phyloP scores from a whole-genome alignment of 1,284 basidiomycete species.

The Austroboletus olivaceoglutinosus region DNA sequence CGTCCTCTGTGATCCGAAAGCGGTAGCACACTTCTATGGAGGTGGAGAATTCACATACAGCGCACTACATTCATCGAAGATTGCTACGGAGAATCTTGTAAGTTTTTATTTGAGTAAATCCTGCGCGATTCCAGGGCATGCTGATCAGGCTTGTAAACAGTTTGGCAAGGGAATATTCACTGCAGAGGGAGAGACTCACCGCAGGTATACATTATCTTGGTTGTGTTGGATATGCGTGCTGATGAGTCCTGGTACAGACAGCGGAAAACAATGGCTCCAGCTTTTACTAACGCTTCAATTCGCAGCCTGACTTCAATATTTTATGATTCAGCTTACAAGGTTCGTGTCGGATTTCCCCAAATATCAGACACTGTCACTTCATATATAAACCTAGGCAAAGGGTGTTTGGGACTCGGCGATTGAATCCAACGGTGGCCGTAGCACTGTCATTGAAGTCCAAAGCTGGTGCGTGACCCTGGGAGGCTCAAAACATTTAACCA shows the following conservation, averaged over 20 bases:
- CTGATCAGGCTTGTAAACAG: slow-evolving; percentile 11
- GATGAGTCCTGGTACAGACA: slow-evolving; percentile 33
- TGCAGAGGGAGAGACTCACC: slow-evolving; percentile 22
- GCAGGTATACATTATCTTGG: slow-evolving; percentile 11
- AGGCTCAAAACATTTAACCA: too few relatives aligned
- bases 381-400: slow-evolving; percentile 6
- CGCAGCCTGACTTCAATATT: slow-evolving; percentile 38
- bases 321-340: neutral
- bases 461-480: slow-evolving; percentile 22
- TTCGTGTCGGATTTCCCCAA: neutral
- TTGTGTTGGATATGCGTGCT: neutral
- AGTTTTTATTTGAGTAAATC: slow-evolving; percentile 19
- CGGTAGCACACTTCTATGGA: slow-evolving; percentile 50
- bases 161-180: slow-evolving; percentile 21
- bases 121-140: too few relatives aligned
- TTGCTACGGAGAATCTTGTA: slow-evolving; percentile 10
- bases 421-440: slow-evolving; percentile 32
- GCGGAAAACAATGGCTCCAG: slow-evolving; percentile 45
- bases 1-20: slow-evolving; percentile 54
- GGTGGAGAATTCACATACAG: slow-evolving; percentile 42
- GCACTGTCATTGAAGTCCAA: slow-evolving; percentile 51
- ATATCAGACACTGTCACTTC: too few relatives aligned
- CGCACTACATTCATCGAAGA: slow-evolving; percentile 1
- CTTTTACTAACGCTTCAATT: slow-evolving; percentile 48
- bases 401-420: slow-evolving; percentile 49